Percentiles rank a stretch among this genome's conserved stretches.
Conservation (phyloP, 2,329 filamentous ascomycete species). For the Clarireedia monteithiana region DNA sequence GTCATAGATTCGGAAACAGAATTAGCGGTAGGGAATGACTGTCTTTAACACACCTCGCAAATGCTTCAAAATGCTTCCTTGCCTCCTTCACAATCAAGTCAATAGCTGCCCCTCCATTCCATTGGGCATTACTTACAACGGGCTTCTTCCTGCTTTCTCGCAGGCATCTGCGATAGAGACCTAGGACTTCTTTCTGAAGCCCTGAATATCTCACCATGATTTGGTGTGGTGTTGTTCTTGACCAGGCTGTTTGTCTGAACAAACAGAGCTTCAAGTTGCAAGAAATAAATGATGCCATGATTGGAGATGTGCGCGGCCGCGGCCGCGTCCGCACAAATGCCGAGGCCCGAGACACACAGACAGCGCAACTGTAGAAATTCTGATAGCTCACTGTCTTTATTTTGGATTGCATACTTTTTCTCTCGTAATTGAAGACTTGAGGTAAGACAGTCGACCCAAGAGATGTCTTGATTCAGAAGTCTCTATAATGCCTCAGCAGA, state of each 20-base stretch:
- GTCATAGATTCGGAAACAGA: not conserved
- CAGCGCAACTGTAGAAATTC: no score
- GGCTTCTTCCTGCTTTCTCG: slow-evolving; percentile 78
- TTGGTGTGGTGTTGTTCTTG: not conserved
- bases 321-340: no score
- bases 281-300: not conserved
- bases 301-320: not conserved
- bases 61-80: slow-evolving; percentile 54
- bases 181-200: slow-evolving; percentile 80
- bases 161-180: slow-evolving; percentile 79
- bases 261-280: not conserved
- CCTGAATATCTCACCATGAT: slow-evolving; percentile 57
- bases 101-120: slow-evolving; percentile 10
- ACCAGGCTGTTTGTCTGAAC: not conserved
- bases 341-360: no score
- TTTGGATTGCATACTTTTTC: no score
- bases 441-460: no score
- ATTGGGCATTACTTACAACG: slow-evolving; percentile 39
- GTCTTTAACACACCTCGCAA: slow-evolving; percentile 45
- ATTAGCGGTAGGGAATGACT: not conserved
- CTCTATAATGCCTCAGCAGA: no score
- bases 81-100: slow-evolving; percentile 36
- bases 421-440: no score
- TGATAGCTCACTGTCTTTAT: no score
- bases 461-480: no score